A percentile compares a stretch with the other conserved stretches of the same genome.
phyloP scores from a whole-genome alignment of 257 asterid species.

The Salvia hispanica region DNA sequence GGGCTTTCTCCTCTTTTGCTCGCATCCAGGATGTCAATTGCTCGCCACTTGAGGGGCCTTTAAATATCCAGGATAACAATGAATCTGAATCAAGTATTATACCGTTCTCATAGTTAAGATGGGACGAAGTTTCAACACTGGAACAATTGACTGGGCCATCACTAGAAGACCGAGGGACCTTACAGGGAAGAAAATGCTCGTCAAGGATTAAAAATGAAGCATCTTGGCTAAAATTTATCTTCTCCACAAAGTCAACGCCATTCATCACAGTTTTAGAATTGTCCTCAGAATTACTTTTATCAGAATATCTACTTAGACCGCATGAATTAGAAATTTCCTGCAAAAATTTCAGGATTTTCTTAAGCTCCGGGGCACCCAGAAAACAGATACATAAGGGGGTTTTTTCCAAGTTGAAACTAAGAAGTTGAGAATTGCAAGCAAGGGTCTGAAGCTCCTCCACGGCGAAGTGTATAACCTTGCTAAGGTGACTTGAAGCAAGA shows the following conservation, averaged over 20 bases:
- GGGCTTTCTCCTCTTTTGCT: conserved; percentile 68
- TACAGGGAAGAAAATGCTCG: conserved; percentile 63
- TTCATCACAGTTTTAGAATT: conserved; percentile 44
- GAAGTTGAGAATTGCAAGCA: conserved; percentile 73
- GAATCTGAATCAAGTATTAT: conserved; percentile 70
- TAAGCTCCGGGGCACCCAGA: conserved; percentile 77
- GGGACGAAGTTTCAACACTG: conserved; percentile 39
- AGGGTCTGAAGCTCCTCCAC: conserved; percentile 82
- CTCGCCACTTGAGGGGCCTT: conserved; percentile 72
- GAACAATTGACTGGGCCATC: conserved; percentile 41
- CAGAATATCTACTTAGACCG: conserved; percentile 69
- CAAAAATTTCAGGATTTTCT: conserved; percentile 71
- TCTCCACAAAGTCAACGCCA: conserved; percentile 60
- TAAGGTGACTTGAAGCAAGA: conserved; percentile 82
- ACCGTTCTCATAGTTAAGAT: conserved; percentile 45
- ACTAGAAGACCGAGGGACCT: conserved; percentile 38
- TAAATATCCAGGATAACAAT: conserved; percentile 83
- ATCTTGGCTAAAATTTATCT: conserved; percentile 62
- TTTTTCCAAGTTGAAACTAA: conserved; percentile 61
- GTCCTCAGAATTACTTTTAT: conserved; percentile 50
- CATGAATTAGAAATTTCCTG: conserved; percentile 83
- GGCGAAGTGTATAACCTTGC: conserved; percentile 83
- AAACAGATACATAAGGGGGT: conserved; percentile 83
- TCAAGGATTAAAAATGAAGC: conserved; percentile 67
- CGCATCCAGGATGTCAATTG: conserved; percentile 69